Conservation (phyloP, 2,329 filamentous ascomycete species). For the Claviceps fusiformis region DNA sequence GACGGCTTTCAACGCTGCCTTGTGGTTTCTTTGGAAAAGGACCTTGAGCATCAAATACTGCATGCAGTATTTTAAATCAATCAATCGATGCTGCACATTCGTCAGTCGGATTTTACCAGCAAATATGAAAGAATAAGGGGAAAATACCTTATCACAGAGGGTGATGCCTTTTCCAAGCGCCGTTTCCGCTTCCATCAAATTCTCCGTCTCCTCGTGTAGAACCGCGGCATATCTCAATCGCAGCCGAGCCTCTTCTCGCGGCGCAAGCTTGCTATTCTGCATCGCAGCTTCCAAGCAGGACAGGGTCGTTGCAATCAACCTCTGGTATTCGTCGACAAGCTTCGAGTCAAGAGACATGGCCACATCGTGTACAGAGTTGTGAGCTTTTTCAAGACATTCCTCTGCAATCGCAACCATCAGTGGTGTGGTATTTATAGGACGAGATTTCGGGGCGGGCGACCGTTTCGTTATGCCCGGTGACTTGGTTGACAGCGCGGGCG, state of each 20-base stretch:
- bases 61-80: constrained; percentile 64
- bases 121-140: neutral
- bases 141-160: constrained; percentile 49
- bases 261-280: constrained; percentile 44
- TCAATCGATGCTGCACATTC: constrained; percentile 21
- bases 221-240: constrained; percentile 59
- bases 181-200: constrained; percentile 59
- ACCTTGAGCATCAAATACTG: constrained; percentile 59
- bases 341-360: constrained; percentile 23
- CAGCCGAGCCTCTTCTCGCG: constrained; percentile 55
- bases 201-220: constrained; percentile 63
- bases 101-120: constrained; percentile 1
- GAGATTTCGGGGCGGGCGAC: constrained; percentile 28
- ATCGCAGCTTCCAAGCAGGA: constrained; percentile 59
- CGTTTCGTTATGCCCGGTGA: constrained; percentile 28
- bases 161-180: constrained; percentile 57
- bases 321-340: constrained; percentile 53
- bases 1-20: constrained; percentile 58
- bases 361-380: constrained; percentile 35
- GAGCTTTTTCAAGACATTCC: constrained; percentile 58
- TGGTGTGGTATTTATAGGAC: constrained; percentile 37
- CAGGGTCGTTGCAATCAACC: constrained; percentile 57
- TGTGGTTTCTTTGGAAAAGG: constrained; percentile 55
- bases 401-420: constrained; percentile 60
- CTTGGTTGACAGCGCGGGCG: constrained; percentile 25